Base-by-base conservation (phyloP, 1,284 basidiomycete genomes). In the Caloboletus firmus region DNA sequence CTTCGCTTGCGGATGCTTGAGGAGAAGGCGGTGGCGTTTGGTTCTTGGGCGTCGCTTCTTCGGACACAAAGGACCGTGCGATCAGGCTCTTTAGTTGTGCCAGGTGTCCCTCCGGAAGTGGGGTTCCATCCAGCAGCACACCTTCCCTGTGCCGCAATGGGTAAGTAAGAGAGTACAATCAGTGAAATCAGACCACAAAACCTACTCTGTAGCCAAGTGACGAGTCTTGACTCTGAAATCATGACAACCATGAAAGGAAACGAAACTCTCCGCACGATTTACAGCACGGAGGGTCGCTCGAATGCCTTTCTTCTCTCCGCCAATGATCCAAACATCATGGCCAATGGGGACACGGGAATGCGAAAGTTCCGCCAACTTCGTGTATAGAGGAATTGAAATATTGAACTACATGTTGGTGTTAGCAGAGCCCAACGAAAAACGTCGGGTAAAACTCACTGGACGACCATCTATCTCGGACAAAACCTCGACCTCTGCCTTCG, bases 271-370 rank as follows among this genome's bases (percentile, higher is more conserved):
- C 3, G 4, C 4, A 8, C 17, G 26, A 32, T 43, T 34, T 1
- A 56, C 10, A 3, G 35, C n/a, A 2, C 24, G 22, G 11, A 56
- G 45, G 4, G 40, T 56, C 9, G 11, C 50, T 1, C 9, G 12
- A 5, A 28, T 40, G 10, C 46, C 45, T 34, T 45, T 56, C 28
- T 56, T 45, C 17, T 49, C 51, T 15, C 51, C 37, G 9, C 36
- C 30, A 12, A 56, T 45, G 5, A 44, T 44, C 46, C 41, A 56
- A 0, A 52, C 37, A 36, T 55, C 43, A 8, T 37, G 17, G 11
- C 54, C 31, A 2, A 46, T 43, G 9, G 12, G 26, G 20, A 5
- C 3, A 26, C 35, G 28, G 6, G 51, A n/a, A 11, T 43, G 5
- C 34, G 15, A 31, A 30, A 4, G 10, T 4, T 30, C 30, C 10